These are phyloP conservation scores for Emydomyces testavorans DNA, from an alignment of 2,329 filamentous ascomycete genomes.

Conservation along the genomic window DNA sequence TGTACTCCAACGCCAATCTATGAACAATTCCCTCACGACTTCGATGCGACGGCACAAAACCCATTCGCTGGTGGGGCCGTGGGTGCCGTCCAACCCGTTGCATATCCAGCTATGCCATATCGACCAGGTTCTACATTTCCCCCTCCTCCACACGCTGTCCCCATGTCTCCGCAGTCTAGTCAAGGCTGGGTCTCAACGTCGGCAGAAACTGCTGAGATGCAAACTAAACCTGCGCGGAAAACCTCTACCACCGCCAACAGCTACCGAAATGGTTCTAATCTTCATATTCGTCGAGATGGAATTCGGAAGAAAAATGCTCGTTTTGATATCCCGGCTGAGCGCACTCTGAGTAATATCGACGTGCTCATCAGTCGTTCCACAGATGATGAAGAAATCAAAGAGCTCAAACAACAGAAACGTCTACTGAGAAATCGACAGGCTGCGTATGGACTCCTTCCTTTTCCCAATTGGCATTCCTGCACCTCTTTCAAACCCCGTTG, in stretches of 20 bases:
- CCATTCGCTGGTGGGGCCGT: conserved; percentile 35
- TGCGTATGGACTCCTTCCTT: conserved; percentile 55
- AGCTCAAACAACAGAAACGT: conserved; percentile 96
- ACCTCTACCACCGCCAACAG: conserved; percentile 45
- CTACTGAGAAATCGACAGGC: conserved; percentile 90
- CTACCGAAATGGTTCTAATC: conserved; percentile 61
- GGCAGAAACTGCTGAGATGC: conserved; percentile 40
- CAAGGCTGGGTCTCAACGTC: conserved; percentile 44
- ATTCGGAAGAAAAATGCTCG: conserved; percentile 98
- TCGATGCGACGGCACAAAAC: conserved; percentile 31
- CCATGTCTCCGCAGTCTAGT: conserved; percentile 52
- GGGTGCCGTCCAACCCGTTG: conserved; percentile 31
- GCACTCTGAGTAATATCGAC: conserved; percentile 91
- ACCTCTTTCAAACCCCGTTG: not conserved
- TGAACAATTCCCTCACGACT: conserved; percentile 48
- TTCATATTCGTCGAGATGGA: conserved; percentile 64
- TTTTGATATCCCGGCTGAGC: conserved; percentile 90
- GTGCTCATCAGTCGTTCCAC: conserved; percentile 70
- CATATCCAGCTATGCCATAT: conserved; percentile 32
- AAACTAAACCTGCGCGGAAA: conserved; percentile 48
- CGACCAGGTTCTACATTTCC: conserved; percentile 41
- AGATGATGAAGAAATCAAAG: conserved; percentile 86
- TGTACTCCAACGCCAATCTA: conserved; percentile 64
- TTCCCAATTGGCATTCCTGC: conserved; percentile 14
- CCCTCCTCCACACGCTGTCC: conserved; percentile 32